These are phyloP conservation scores for Pseudogymnoascus destructans DNA, from an alignment of 2,329 filamentous ascomycete species.

Conservation along the genomic window DNA sequence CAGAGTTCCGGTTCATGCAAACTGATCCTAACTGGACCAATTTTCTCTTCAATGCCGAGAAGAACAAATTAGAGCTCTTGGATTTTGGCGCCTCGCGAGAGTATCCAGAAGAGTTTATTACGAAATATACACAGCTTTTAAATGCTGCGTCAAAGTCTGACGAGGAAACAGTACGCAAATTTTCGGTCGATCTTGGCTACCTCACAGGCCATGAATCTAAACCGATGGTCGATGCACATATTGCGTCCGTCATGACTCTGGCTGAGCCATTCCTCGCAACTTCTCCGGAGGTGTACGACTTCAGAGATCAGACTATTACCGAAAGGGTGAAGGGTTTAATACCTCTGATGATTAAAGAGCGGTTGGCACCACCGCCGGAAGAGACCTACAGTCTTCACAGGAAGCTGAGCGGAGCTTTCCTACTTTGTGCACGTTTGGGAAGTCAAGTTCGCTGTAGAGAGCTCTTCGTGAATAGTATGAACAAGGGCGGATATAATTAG, in stretches of 20 bases:
- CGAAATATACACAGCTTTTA: conserved; percentile 66
- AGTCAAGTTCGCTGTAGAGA: conserved; percentile 71
- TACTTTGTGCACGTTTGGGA: conserved; percentile 76
- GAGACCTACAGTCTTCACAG: conserved; percentile 94
- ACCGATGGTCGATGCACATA: conserved; percentile 79
- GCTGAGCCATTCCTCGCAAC: conserved; percentile 75
- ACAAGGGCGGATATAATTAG: conserved; percentile 17
- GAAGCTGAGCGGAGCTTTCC: conserved; percentile 87
- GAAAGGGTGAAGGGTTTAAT: conserved; percentile 81
- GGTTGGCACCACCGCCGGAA: conserved; percentile 82
- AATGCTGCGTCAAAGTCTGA: conserved; percentile 66
- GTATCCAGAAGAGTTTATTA: conserved; percentile 68
- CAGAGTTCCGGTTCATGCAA: conserved; percentile 96
- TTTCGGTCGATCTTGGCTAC: conserved; percentile 74
- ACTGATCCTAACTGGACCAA: conserved; percentile 99
- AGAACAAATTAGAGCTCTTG: conserved; percentile 69
- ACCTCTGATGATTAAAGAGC: conserved; percentile 82
- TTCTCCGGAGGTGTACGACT: conserved; percentile 80
- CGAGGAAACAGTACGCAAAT: conserved; percentile 44
- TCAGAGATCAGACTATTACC: conserved; percentile 88
- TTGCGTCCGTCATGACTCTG: conserved; percentile 76
- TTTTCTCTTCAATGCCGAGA: conserved; percentile 72
- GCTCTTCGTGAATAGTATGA: conserved; percentile 48
- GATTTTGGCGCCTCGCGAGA: conserved; percentile 91
- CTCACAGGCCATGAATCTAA: conserved; percentile 79